Base-by-base conservation (phyloP, 2,329 filamentous ascomycete species). In the Acrodontium crateriforme region DNA sequence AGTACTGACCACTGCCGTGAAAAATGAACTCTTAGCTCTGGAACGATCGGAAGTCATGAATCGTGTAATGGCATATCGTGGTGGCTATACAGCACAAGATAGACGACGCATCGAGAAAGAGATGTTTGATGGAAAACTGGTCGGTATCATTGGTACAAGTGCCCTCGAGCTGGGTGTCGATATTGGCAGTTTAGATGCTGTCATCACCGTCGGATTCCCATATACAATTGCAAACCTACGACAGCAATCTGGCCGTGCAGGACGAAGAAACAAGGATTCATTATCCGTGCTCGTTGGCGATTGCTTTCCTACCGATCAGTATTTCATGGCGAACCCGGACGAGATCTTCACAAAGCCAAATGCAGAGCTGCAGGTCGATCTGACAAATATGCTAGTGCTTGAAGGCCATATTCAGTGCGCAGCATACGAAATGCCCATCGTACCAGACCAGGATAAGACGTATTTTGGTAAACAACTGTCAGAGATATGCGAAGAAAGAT, bases 341-440 rank as follows among this genome's bases (percentile, higher is more conserved):
- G 83, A 93, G 52, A 77, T 98, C 14, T 87, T 95, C 54, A 89
- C 80, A 0, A 82, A 82, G 44, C 84, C 85, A 0, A 93, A 94
- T 39, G 80, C 76, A 40, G 79, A 83, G 50, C 62, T 95, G 2
- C 84, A 89, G 47, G 79, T 95, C 4, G 89, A 98, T 49, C 60
- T 98, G n/a, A 67, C 77, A 24, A 95, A 94, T 41, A 74, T 93
- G 61, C 70, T 95, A 3, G 78, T 94, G 5, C 64, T 89, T 1
- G 89, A 95, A 60, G 87, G 85, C 0, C 89, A 98, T 47, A 65
- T 98, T 5, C 89, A 98, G 53, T 98, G 89, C 46, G 89, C 89
- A 1, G 89, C 89, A 2, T 79, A 81, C 45, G 89, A 98, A 49
- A 85, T 94, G 76, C 87, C 89, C 0, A 81, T 98, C 33, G 69